Conservation (phyloP, 148 eudicot genomes). For the Beta vulgaris region DNA sequence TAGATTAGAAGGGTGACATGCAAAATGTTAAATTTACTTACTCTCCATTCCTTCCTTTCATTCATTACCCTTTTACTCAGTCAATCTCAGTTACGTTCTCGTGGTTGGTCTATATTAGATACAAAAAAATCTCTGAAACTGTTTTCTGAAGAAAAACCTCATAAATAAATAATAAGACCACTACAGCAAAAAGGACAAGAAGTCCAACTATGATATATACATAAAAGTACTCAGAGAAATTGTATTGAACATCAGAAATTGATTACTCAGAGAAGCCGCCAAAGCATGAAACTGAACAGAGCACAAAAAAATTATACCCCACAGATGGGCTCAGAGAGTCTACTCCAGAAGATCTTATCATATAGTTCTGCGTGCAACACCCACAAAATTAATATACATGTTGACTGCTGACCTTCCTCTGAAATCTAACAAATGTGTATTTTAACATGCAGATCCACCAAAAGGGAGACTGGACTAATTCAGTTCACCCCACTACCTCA, state of each 20-base stretch:
- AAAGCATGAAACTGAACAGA: background rate
- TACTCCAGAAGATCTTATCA: background rate
- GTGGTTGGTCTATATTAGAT: background rate
- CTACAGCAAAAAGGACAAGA: background rate
- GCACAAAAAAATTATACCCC: background rate
- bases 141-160: no score
- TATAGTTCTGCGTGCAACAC: background rate
- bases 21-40: background rate
- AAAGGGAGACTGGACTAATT: no score
- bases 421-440: background rate
- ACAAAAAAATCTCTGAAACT: no score
- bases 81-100: background rate
- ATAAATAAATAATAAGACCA: background rate
- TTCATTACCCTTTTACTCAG: background rate
- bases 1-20: background rate
- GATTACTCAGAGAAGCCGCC: background rate
- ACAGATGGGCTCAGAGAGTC: background rate
- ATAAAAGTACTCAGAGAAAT: background rate
- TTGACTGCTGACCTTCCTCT: background rate
- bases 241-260: background rate
- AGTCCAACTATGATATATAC: background rate
- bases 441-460: background rate
- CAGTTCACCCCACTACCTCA: background rate
- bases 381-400: background rate
- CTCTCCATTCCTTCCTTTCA: background rate